Base-by-base conservation (phyloP, 169 alveolate genomes). In the Eimeria maxima region DNA sequence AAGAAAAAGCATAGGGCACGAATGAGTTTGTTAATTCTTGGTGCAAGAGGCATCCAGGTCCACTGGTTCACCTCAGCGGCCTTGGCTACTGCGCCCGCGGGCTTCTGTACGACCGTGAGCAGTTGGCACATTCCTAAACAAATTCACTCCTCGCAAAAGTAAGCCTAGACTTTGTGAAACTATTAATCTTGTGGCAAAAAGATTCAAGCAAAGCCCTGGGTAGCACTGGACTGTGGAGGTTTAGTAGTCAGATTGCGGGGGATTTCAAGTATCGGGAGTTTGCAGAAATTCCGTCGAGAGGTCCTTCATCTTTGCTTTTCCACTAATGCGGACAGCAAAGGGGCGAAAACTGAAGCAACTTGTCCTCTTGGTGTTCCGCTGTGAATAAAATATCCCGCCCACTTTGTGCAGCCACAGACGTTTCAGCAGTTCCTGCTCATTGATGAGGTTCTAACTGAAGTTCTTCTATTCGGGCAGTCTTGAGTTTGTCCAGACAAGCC, bases 31-130 rank as follows among this genome's bases (percentile, higher is more conserved):
- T 27, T 38, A 42, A 10, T 45, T 47, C 57, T n/a, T 78, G 65
- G n/a, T 45, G 88, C 69, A 24, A 45, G n/a, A n/a, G 6, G 24
- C 11, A 45, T 78, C 8, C 44, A 50, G 88, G 88, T 78, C 88
- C 88, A 78, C 47, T 78, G 88, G 88, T 78, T 78, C 88, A 27
- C 53, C 65, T 50, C 11, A 2, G 67, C 38, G 67, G 47, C 88
- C n/a, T 78, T 45, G 88, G 88, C 88, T 78, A 73, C 83, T 27
- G n/a, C 88, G 13, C 69, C 10, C 42, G 45, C 88, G 88, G 88
- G 88, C 88, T 78, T n/a, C 63, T 27, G 67, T 8, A 22, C 88
- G 63, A 78, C 65, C 69, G 83, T 24, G 14, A 22, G 88, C 67
- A 78, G 67, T 78, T 45, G 60, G n/a, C 88, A 11, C 38, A 24